Base-by-base conservation (phyloP, 768 basidiomycete genomes). In the Cyclocybe cylindracea region DNA sequence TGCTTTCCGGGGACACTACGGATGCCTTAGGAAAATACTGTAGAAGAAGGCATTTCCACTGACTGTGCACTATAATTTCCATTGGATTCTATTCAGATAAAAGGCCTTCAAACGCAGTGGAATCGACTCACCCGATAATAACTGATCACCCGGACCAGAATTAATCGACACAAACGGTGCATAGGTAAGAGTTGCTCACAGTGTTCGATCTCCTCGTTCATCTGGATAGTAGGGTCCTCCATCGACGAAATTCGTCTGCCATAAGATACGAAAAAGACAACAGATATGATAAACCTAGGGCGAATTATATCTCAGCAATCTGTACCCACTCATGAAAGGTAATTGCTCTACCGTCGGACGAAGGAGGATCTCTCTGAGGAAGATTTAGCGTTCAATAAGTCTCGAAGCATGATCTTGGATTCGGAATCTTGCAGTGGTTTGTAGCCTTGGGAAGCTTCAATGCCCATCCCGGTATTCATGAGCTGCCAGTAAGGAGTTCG, bases 401-500 rank as follows among this genome's bases (percentile, higher is more conserved):
- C 62, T n/a, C 48, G 53, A n/a, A 65, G 39, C 5, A 67, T 46
- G 32, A 67, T 50, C 16, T 50, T 60, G 2, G 61, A 57, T 37
- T 66, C 66, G 3, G 60, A 31, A 5, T 54, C 53, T 37, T 67
- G 66, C 7, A 67, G 39, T 2, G 56, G n/a, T 46, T 63, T 66
- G 34, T 64, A 67, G 8, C 48, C 50, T 8, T 58, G 56, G 6
- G 63, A 57, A 13, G 61, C 63, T 39, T 67, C 64, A 4, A 64
- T 54, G 9, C 62, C 53, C 54, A 67, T 54, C 8, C 62, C 61
- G 1, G 60, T 60, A 46, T 62, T 61, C 62, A 67, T 65, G 9
- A 67, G 53, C 64, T 65, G 38, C 1, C 16, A 44, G 33, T 50
- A 4, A 16, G 16, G 16, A 16, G 16, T 16, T 16, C 16, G 16